Percentiles rank a stretch among this genome's conserved stretches.
These are phyloP conservation scores for Colletotrichum sp. DNA, from an alignment of 2,329 filamentous ascomycete genomes.

Conservation along the genomic window DNA sequence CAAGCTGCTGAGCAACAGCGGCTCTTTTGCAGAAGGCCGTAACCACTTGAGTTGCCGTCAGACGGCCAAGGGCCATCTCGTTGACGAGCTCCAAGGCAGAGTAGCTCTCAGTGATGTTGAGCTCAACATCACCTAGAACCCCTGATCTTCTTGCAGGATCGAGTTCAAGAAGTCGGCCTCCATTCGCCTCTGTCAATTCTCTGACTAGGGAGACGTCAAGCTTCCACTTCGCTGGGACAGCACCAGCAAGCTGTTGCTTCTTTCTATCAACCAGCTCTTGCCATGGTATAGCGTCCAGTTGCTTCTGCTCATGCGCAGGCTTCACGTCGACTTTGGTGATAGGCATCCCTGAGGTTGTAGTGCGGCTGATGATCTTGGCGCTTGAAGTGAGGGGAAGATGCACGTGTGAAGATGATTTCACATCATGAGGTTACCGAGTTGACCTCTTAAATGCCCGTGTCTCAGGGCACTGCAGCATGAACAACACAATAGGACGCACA, in stretches of 20 bases:
- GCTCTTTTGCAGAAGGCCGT: not conserved
- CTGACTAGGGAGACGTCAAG: not conserved
- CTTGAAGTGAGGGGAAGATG: not conserved
- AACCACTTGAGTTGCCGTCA: not conserved
- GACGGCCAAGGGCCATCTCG: not conserved
- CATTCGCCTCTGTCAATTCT: not conserved
- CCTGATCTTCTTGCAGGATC: not conserved
- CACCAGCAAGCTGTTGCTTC: not conserved
- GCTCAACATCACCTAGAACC: not conserved
- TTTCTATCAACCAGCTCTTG: not conserved
- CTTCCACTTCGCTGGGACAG: not conserved
- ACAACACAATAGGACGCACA: not conserved
- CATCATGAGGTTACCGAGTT: not conserved
- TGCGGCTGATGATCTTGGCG: not conserved
- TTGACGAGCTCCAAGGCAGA: not conserved
- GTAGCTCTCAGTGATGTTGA: not conserved
- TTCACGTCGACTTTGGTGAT: not conserved
- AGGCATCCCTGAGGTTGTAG: not conserved
- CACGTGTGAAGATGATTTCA: not conserved
- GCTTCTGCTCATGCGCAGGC: not conserved
- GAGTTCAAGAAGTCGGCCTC: not conserved
- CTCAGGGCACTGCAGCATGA: not conserved
- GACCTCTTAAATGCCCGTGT: not conserved
- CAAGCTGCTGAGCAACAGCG: not conserved
- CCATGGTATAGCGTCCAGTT: not conserved